Base-by-base conservation (phyloP, 441 rosid genomes). In the Adansonia madagascariensis region DNA sequence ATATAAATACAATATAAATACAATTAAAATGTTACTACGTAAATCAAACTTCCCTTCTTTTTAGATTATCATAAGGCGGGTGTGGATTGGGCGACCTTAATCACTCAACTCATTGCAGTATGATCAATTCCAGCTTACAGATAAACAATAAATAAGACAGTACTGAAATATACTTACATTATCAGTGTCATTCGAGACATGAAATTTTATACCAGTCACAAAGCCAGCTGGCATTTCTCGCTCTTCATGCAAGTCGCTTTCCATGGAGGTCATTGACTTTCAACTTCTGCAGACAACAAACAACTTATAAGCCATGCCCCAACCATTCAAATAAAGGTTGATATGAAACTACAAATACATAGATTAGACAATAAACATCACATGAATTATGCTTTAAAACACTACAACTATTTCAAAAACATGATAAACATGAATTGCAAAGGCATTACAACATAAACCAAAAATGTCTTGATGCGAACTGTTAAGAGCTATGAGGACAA, bases 121-220 rank as follows among this genome's bases (percentile, higher is more conserved):
- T 68, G 47, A 68, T 22, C 57, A 31, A 27, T 55, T 50, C 24
- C 50, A 17, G 39, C 43, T 44, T 7, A 24, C 27, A 43, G 12
- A 72, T 72, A 55, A 73, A 56, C 66, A 67, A 46, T 31, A 72
- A 67, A 65, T 35, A 18, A 67, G 44, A 70, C 43, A 66, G 8
- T 18, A 63, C 9, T 39, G 46, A 56, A n/a, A 8, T 50, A 18
- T 50, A 78, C 89, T 86, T 81, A 89, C 99, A 57, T 82, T 85
- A 71, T 95, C 97, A 35, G 68, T 46, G 31, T 90, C 85, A 0
- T 80, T 88, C 10, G 91, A 83, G 82, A 95, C 81, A 78, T 89
- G 81, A 77, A 95, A 90, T 24, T 56, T 61, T 49, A 95, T 79
- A 12, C 90, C 83, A 17, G 77, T 89, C 70, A 95, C 49, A 12